phyloP scores from a whole-genome alignment of 768 basidiomycete genomes.

The Psilocybe subaeruginosa region DNA sequence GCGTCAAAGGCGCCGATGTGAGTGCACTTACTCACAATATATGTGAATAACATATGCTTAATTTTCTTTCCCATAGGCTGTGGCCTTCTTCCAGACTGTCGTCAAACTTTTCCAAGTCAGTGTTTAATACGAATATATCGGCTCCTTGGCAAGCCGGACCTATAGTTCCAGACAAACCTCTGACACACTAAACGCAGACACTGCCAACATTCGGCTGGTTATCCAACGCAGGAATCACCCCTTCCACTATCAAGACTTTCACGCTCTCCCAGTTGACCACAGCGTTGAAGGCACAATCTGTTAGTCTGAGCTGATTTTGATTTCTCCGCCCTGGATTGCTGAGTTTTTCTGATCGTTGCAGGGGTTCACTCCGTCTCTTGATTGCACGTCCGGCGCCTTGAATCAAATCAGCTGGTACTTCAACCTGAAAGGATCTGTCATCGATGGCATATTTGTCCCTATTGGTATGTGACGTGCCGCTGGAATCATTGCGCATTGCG shows the following conservation, averaged over 20 bases:
- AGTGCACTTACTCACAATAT: neutral
- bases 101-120: slow-evolving; percentile 60
- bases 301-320: slow-evolving; percentile 20
- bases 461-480: slow-evolving; percentile 45
- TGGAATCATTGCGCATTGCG: neutral
- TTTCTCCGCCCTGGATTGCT: neutral
- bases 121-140: slow-evolving; percentile 15
- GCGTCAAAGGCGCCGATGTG: slow-evolving; percentile 63
- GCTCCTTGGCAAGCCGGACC: slow-evolving; percentile 27
- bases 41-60: too few species aligned
- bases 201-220: slow-evolving; percentile 81
- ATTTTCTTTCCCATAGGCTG: slow-evolving; percentile 45
- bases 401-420: slow-evolving; percentile 62
- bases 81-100: slow-evolving; percentile 63
- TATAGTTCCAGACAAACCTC: slow-evolving; percentile 1
- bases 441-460: slow-evolving; percentile 65
- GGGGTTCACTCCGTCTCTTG: slow-evolving; percentile 47
- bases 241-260: slow-evolving; percentile 59
- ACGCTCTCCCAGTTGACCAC: slow-evolving; percentile 53
- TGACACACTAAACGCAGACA: slow-evolving; percentile 31
- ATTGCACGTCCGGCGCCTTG: slow-evolving; percentile 31
- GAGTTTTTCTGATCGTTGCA: slow-evolving; percentile 16
- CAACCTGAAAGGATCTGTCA: slow-evolving; percentile 63
- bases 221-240: slow-evolving; percentile 70
- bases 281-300: slow-evolving; percentile 59